Evolutionary conservation across 129 eudicot species (phyloP), one percentile per base, ranked within the genome.

Genomic region (Chrysanthemum lavandulifolium): DNA sequence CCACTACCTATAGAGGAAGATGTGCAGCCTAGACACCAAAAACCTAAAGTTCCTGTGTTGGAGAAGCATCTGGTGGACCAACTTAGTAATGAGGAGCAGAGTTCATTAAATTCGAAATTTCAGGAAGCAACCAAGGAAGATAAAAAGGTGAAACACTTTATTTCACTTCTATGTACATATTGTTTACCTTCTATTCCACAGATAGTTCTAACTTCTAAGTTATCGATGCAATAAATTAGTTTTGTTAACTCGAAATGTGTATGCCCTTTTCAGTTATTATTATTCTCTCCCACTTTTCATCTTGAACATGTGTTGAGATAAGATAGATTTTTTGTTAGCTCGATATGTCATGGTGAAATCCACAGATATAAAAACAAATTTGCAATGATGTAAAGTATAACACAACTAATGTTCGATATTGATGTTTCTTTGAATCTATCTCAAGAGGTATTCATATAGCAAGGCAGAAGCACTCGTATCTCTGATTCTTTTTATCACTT

Each of bases 31-130:
- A 78, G 77, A 66, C 95, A 78, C 59, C 89, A 60, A 56, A 92
- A 86, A 49, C 86, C 89, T 10, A 87, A 80, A 78, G 94, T 92
- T 77, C 98, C 98, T 13, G 86, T 77, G 10, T 73, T 92, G 72
- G 98, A 92, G 89, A 89, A 92, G 84, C 84, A 92, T 83, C 85
- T 92, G 7, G 79, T 92, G 57, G 89, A 85, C 76, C 98, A 92
- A 75, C 95, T 92, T 66, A 92, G 96, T 69, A 81, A 76, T 60
- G 98, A 89, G 75, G 98, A 92, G 76, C 98, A 92, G 75, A 83
- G 80, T 76, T 75, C 91, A 25, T 82, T 92, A 63, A 89, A 85
- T 71, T 84, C 84, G 12, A 92, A 92, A 79, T 89, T 92, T 62
- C 91, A 86, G 74, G 96, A 89, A 79, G 91, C 96, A 55, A 82